These are phyloP conservation scores for Aspergillus ustus DNA, from an alignment of 2,329 filamentous ascomycete genomes.

Conservation along the genomic window DNA sequence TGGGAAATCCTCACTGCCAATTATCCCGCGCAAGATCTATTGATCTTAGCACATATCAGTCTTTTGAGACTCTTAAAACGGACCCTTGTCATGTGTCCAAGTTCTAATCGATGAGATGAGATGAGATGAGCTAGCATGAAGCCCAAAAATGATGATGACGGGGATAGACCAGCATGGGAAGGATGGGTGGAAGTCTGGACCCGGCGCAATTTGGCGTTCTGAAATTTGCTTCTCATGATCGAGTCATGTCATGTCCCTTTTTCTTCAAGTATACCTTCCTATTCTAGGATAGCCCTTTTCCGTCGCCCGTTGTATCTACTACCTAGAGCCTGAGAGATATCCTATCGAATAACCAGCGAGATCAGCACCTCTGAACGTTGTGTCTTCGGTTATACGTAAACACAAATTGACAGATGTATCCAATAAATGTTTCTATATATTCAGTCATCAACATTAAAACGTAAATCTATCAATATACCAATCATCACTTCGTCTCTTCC, in stretches of 20 bases:
- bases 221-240: slow-evolving; percentile 29
- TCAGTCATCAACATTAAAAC: slow-evolving; percentile 26
- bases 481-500: slow-evolving; percentile 66
- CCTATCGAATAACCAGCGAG: background rate
- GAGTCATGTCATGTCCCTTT: slow-evolving; percentile 16
- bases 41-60: slow-evolving; percentile 17
- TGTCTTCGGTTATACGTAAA: background rate
- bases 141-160: slow-evolving; percentile 26
- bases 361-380: background rate
- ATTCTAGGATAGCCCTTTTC: background rate
- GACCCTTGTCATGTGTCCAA: slow-evolving; percentile 2
- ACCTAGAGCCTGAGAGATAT: background rate
- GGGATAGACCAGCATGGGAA: slow-evolving; percentile 26
- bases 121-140: slow-evolving; percentile 20
- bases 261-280: slow-evolving; percentile 5
- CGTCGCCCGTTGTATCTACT: slow-evolving; percentile 4
- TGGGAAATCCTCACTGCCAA: slow-evolving; percentile 19
- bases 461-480: slow-evolving; percentile 15
- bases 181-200: slow-evolving; percentile 28
- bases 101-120: slow-evolving; percentile 18
- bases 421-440: slow-evolving; percentile 9
- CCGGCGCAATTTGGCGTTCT: slow-evolving; percentile 34
- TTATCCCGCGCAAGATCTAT: slow-evolving; percentile 19
- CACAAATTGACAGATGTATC: background rate
- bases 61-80: slow-evolving; percentile 5